Base-by-base conservation (phyloP, 306 rosid genomes). In the Vicia faba region DNA sequence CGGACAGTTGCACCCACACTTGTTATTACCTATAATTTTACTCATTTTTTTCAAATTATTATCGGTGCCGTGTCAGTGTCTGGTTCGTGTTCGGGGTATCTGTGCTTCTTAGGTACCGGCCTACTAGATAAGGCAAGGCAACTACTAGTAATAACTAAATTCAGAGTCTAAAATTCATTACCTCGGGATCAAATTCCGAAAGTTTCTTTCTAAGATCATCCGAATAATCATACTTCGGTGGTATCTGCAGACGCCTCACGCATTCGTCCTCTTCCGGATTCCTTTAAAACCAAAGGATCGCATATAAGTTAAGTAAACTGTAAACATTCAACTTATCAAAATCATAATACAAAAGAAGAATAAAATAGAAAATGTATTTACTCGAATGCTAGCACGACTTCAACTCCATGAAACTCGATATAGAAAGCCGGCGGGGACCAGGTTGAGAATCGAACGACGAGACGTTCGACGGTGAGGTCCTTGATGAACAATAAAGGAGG, bases 101-200 rank as follows among this genome's bases (percentile, higher is more conserved):
- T 3, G 28, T 25, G 28, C 28, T 3, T 25, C 3, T 1, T 25
- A 25, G 28, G 2, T 3, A 25, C 3, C 28, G 2, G 28, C 45
- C 45, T 40, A 40, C 5, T 40, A 40, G 2, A 25, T 25, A 31
- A 48, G 7, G 50, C 0, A 61, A 48, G 7, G 50, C 0, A 61
- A 71, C 57, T 18, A 20, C 8, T 46, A 60, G 7, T 6, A 64
- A 12, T 28, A 25, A 45, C 29, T 46, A 35, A 48, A 31, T 36
- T 70, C 31, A 54, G 28, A 64, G 19, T 58, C 38, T 7, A 45
- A 14, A 41, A 73, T 11, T 66, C 39, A 68, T 55, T 79, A 89
- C 98, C 98, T 84, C 96, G 1, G 93, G 91, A 82, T 93, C 98
- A 61, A 89, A 83, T 45, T 65, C 85, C 20, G 87, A 72, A 46